These are phyloP conservation scores for Diaporthe citrichinensis DNA, from an alignment of 2,329 filamentous ascomycete genomes.

Conservation along the genomic window DNA sequence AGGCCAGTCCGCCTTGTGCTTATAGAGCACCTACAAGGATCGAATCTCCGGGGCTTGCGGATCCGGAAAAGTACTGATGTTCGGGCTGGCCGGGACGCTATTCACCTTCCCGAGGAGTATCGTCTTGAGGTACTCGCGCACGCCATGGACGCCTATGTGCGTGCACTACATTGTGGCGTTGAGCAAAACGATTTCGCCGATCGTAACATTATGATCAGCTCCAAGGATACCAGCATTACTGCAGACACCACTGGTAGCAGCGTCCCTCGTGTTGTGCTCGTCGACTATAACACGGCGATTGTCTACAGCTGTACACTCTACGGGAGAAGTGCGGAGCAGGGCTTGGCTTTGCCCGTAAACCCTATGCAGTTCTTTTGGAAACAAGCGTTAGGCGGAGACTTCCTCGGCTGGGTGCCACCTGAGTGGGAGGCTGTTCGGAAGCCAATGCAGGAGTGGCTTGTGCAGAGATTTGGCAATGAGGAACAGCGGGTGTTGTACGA, in stretches of 20 bases:
- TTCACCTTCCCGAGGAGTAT: conserved; percentile 2
- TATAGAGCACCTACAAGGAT: neutral
- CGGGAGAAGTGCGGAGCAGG: neutral
- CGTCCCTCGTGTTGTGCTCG: neutral
- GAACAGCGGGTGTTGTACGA: conserved; percentile 8
- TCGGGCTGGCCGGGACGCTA: neutral
- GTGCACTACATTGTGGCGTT: conserved; percentile 1
- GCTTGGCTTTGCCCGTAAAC: neutral
- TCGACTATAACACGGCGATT: neutral
- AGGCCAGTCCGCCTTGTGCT: neutral
- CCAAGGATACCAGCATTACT: neutral
- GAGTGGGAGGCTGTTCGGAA: neutral
- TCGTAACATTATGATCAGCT: neutral
- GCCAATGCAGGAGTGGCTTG: conserved; percentile 5
- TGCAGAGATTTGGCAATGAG: neutral
- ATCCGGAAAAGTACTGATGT: neutral
- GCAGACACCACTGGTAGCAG: neutral
- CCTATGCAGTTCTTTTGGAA: conserved; percentile 10
- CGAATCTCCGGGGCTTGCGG: neutral
- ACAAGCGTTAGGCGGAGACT: neutral
- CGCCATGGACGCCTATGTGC: conserved; percentile 6
- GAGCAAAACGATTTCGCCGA: conserved; percentile 2
- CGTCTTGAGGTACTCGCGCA: neutral
- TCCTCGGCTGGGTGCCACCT: neutral
- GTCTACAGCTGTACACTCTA: neutral